phyloP scores from a whole-genome alignment of 306 rosid genomes.

The Alnus rubra region DNA sequence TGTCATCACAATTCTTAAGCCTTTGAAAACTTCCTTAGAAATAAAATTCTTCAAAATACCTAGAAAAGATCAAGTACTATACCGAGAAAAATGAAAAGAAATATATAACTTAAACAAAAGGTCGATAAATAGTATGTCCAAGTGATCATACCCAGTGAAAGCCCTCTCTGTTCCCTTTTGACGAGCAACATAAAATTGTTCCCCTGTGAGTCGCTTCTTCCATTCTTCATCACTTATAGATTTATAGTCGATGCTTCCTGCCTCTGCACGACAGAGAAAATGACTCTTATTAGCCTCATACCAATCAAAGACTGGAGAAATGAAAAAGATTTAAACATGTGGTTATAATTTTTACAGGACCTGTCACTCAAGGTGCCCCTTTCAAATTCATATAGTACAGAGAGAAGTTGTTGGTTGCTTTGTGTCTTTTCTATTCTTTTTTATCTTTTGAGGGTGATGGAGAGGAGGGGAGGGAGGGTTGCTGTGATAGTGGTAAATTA shows the following conservation, averaged over 20 bases:
- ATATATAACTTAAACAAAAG: background rate
- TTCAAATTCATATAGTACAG: background rate
- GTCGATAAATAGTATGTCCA: no score
- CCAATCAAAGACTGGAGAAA: background rate
- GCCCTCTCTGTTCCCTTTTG: constrained; percentile 96
- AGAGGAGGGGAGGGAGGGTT: background rate
- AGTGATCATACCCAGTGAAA: constrained; percentile 69
- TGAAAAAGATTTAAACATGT: background rate
- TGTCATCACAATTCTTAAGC: background rate
- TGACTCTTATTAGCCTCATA: background rate
- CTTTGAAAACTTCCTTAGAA: background rate
- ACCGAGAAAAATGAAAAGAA: background rate
- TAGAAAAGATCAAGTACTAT: background rate
- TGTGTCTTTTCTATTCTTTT: background rate
- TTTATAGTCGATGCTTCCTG: constrained; percentile 51
- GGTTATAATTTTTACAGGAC: background rate
- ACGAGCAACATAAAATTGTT: constrained; percentile 79
- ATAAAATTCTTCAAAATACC: background rate
- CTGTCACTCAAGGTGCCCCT: background rate
- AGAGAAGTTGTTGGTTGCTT: background rate
- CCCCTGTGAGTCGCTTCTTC: constrained; percentile 67
- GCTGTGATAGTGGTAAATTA: background rate
- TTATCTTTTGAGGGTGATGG: background rate
- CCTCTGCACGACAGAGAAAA: constrained; percentile 41
- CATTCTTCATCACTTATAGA: constrained; percentile 63